Percentiles rank a stretch among this genome's conserved stretches.
phyloP scores from a whole-genome alignment of 2,329 filamentous ascomycete genomes.

The Cryphonectria naterciae region DNA sequence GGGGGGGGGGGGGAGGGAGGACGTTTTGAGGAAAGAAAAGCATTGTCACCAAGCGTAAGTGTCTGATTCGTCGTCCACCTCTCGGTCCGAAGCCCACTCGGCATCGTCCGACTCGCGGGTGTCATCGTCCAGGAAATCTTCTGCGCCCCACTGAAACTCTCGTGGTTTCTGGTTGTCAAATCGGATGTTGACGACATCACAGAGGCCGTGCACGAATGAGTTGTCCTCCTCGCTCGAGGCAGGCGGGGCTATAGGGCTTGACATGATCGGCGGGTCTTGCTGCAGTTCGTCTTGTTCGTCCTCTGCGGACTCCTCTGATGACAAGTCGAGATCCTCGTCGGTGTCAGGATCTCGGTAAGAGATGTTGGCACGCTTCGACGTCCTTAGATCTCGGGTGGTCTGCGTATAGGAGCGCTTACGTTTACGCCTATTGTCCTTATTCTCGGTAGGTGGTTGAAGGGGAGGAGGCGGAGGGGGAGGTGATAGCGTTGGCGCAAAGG shows the following conservation, averaged over 20 bases:
- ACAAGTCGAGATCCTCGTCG: conserved; percentile 28
- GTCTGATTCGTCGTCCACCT: conserved; percentile 63
- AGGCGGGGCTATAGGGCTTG: conserved; percentile 20
- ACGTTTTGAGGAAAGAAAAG: too few relatives aligned
- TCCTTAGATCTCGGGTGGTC: conserved; percentile 23
- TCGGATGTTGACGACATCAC: conserved; percentile 69
- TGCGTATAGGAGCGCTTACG: conserved; percentile 19
- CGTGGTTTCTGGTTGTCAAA: conserved; percentile 77
- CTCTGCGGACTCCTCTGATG: conserved; percentile 23
- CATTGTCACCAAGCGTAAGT: conserved; percentile 33
- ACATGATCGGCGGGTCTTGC: conserved; percentile 14
- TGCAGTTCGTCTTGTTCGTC: conserved; percentile 27
- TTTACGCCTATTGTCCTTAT: conserved; percentile 18
- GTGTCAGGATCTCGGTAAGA: conserved; percentile 28
- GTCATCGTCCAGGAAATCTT: conserved; percentile 67
- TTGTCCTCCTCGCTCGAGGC: conserved; percentile 21
- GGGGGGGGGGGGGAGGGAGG: too few relatives aligned
- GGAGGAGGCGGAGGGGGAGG: conserved; percentile 10
- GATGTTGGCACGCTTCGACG: conserved; percentile 20
- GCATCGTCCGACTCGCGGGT: conserved; percentile 60
- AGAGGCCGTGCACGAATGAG: conserved; percentile 66
- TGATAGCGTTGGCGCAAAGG: conserved; percentile 24
- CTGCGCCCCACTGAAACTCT: conserved; percentile 70
- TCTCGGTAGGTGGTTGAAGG: background rate
- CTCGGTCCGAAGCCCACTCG: conserved; percentile 52